Base-by-base conservation (phyloP, 2,329 filamentous ascomycete species). In the Graphium sp. region DNA sequence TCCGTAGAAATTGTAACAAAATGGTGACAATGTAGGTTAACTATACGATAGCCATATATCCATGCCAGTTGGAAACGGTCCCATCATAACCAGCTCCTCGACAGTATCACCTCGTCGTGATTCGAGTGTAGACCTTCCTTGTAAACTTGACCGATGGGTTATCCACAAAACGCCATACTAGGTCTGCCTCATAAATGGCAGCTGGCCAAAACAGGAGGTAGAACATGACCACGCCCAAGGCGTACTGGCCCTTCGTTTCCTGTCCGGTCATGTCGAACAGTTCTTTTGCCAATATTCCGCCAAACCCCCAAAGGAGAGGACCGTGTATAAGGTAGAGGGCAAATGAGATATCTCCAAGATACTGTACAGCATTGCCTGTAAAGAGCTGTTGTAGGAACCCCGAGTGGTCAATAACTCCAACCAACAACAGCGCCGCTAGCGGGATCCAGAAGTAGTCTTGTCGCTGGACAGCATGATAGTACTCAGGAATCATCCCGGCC, bases 281-380 rank as follows among this genome's bases (percentile, higher is more conserved):
- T 66, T 5, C 63, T 57, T 45, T 79, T 79, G 29, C 29, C 2
- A 81, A 15, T 22, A 74, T 54, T 41, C 80, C 70, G 4, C 70
- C 73, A 2, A 76, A 29, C 0, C 56, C 57, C 55, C 56, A 64
- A 1, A 78, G 48, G 2, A 78, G 45, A 0, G 71, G 71, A 0
- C 72, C 72, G 37, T 78, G 73, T 8, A 75, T 57, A 7, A 77
- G 52, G 45, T 78, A 78, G 7, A 78, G 49, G 2, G 64, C 56
- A 41, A 64, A 78, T 0, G 68, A 74, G 31, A 76, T 57, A 26
- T 62, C 60, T 1, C 71, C 73, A 3, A 77, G 55, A 35, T 72
- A 73, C 40, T 73, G 71, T 39, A 61, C 66, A 39, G 71, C 61
- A 5, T 52, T 50, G 1, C 51, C 53, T 43, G 73, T 70, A 39